Conservation (phyloP, 371 early-diverging fungal genomes). For the Zychaea mexicana region DNA sequence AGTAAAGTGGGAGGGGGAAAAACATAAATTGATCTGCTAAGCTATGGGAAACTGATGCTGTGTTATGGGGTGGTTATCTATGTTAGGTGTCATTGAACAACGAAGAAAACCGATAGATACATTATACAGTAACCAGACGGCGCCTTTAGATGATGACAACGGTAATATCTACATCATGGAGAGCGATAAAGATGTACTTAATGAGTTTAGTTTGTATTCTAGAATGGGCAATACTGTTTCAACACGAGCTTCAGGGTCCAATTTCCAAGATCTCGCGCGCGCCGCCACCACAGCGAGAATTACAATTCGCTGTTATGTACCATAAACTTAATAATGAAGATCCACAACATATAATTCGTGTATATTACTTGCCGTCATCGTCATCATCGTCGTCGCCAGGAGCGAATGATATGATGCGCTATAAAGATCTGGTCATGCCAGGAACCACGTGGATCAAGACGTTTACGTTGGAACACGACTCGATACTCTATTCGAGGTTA, state of each 20-base stretch:
- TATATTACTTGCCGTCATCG: slow-evolving; percentile 45
- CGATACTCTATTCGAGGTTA: slow-evolving; percentile 43
- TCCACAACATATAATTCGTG: slow-evolving; percentile 31
- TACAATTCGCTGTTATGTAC: slow-evolving; percentile 37
- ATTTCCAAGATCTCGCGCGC: slow-evolving; percentile 28
- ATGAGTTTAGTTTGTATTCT: neutral
- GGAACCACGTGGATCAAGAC: slow-evolving; percentile 40
- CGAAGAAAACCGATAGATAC: slow-evolving; percentile 11
- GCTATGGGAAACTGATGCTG: no score
- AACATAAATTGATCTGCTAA: no score
- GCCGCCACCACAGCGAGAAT: neutral
- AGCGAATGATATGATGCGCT: slow-evolving; percentile 22
- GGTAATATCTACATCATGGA: no score
- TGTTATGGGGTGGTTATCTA: no score
- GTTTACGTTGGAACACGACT: slow-evolving; percentile 33
- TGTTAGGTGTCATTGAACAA: slow-evolving; percentile 6
- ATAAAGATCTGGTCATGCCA: slow-evolving; percentile 42
- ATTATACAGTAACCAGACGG: slow-evolving; percentile 10
- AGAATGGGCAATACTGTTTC: slow-evolving; percentile 30
- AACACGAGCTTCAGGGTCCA: slow-evolving; percentile 34
- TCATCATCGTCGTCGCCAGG: no score
- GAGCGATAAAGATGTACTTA: neutral
- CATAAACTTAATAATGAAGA: slow-evolving; percentile 36
- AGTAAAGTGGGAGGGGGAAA: no score
- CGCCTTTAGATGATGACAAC: neutral